Percentiles rank a stretch among this genome's conserved stretches.
These are phyloP conservation scores for Ophiostoma montium DNA, from an alignment of 2,329 filamentous ascomycete genomes.

Conservation along the genomic window DNA sequence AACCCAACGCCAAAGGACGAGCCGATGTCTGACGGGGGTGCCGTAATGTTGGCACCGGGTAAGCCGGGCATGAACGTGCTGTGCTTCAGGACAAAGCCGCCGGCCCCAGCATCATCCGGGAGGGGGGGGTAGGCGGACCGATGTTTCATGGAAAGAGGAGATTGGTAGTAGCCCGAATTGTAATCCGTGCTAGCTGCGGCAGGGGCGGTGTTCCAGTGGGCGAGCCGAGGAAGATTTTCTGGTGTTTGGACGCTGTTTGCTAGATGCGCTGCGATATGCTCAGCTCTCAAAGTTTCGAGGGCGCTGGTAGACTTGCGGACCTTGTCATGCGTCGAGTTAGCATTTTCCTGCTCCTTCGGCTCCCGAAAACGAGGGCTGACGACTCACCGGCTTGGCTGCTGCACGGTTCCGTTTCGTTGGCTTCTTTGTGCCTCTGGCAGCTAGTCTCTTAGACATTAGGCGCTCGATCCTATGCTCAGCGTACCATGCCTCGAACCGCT, in stretches of 20 bases:
- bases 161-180: constrained; percentile 12
- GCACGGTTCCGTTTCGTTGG: constrained; percentile 16
- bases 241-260: constrained; percentile 4
- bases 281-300: constrained; percentile 1
- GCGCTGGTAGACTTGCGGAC: constrained; percentile 3
- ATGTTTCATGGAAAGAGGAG: constrained; percentile 13
- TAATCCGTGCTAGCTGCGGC: constrained; percentile 2
- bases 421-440: constrained; percentile 54
- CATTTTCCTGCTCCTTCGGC: not conserved
- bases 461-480: constrained; percentile 52
- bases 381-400: constrained; percentile 12
- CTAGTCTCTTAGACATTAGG: constrained; percentile 65
- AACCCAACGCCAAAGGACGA: not conserved
- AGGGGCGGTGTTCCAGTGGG: constrained; percentile 13
- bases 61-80: constrained; percentile 18
- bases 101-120: not conserved
- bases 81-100: constrained; percentile 6
- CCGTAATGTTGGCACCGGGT: constrained; percentile 10
- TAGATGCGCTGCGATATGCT: not conserved
- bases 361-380: too few relatives aligned
- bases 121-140: constrained; percentile 9
- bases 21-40: constrained; percentile 15
- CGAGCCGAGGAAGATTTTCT: constrained; percentile 2
- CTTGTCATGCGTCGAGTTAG: not conserved
- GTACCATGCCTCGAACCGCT: constrained; percentile 69